Base-by-base conservation (phyloP, 164 flowering plant species). In the Magnolia changhungtana region DNA sequence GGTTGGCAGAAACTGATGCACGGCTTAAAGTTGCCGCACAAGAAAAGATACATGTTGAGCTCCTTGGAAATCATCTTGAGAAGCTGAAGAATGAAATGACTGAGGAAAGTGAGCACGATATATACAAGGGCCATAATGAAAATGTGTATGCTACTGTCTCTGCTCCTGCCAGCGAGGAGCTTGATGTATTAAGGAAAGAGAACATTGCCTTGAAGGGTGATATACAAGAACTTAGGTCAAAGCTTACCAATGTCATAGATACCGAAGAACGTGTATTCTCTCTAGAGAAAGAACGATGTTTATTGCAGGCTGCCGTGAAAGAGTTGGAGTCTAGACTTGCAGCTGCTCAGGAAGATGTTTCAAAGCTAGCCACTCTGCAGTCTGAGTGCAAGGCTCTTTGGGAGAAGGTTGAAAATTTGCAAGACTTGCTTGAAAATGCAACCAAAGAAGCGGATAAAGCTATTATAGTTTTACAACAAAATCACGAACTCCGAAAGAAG, bases 1-100 rank as follows among this genome's bases (percentile, higher is more conserved):
- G 80, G 82, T 81, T 96, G 84, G 98, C 94, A 68, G 98, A 96
- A 83, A 90, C 92, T 72, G 98, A 96, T 87, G 96, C 94, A 23
- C 81, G 88, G 67, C 88, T 96, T 63, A 87, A 81, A 85, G 89
- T 92, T 81, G 96, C 91, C 79, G 84, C 97, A 70, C 89, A 94
- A 83, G 96, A 92, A 65, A 94, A 89, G 85, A 79, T 92, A 85
- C 93, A 84, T 72, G 92, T 86, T 64, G 97, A 93, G 65, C 81
- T 85, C 66, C 80, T 94, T 51, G 91, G 90, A 82, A 85, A 85
- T 72, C 92, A 94, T 76, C 84, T 96, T 74, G 93, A 85, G 80
- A 90, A 87, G 79, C 82, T 96, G 81, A 86, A 78, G 74, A 80
- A 24, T 76, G 90, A 91, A 75, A 71, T 94, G 29, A 78, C 85